These are phyloP conservation scores for Heritiera littoralis DNA, from an alignment of 345 rosid genomes.

Conservation along the genomic window DNA sequence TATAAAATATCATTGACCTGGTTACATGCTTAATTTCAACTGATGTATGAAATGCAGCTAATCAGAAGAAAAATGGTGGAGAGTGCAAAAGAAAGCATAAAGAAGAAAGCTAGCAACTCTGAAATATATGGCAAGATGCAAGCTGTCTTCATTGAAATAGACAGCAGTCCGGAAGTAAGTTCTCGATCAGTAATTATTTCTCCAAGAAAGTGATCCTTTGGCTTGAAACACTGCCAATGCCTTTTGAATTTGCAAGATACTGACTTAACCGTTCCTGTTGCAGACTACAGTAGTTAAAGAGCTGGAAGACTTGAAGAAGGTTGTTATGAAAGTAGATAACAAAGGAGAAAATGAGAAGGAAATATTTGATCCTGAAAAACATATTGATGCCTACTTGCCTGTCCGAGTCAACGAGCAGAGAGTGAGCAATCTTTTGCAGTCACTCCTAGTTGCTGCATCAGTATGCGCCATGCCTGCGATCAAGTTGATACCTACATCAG, in stretches of 20 bases:
- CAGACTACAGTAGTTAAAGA: conserved; percentile 52
- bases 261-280: background rate
- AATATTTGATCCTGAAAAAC: conserved; percentile 75
- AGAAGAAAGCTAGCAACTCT: conserved; percentile 52
- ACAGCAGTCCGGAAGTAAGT: too few relatives aligned
- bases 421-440: conserved; percentile 77
- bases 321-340: conserved; percentile 49
- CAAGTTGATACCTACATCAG: conserved; percentile 76
- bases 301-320: conserved; percentile 71
- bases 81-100: conserved; percentile 73
- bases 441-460: conserved; percentile 62
- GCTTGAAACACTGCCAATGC: too few relatives aligned
- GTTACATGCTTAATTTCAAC: background rate
- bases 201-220: too few relatives aligned
- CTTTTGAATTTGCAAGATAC: too few relatives aligned
- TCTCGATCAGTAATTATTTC: too few relatives aligned
- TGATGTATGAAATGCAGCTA: conserved; percentile 37
- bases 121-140: conserved; percentile 41
- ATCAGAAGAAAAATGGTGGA: conserved; percentile 68
- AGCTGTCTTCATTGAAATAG: too few relatives aligned
- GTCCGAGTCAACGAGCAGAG: conserved; percentile 84
- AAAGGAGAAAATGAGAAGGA: conserved; percentile 30
- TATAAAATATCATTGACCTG: background rate
- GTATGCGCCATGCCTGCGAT: conserved; percentile 69
- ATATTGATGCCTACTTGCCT: conserved; percentile 77